Conservation (phyloP, 257 asterid species). For the Fraxinus excelsior region DNA sequence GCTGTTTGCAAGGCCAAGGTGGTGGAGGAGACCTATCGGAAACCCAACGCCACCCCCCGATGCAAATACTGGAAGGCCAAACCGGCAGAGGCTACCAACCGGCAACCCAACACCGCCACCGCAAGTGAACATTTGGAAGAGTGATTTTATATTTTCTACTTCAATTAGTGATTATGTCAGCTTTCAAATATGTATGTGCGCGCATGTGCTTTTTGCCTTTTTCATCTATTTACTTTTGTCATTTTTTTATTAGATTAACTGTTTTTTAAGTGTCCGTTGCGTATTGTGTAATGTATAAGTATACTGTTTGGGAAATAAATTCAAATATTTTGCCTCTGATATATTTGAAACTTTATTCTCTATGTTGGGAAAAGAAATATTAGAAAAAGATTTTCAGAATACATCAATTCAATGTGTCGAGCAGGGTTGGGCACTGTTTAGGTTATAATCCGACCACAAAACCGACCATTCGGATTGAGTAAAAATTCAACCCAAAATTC, state of each 20-base stretch:
- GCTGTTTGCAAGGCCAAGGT: constrained; percentile 17
- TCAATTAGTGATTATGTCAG: not conserved
- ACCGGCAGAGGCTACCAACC: constrained; percentile 6
- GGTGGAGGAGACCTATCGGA: constrained; percentile 19
- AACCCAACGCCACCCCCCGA: not conserved
- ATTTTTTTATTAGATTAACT: not conserved
- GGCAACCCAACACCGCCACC: not conserved
- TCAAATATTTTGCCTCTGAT: not conserved
- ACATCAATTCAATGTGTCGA: too few species aligned
- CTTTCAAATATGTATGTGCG: not conserved
- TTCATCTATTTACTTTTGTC: not conserved
- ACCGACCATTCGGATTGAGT: too few species aligned
- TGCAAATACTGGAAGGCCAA: constrained; percentile 16
- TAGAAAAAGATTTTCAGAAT: too few species aligned
- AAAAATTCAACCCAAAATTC: too few species aligned
- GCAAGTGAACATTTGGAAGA: not conserved
- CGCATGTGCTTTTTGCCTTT: too few species aligned
- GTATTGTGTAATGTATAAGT: not conserved
- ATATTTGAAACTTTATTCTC: not conserved
- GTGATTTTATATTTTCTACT: not conserved
- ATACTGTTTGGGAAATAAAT: not conserved
- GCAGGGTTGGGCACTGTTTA: too few species aligned
- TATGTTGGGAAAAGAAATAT: not conserved
- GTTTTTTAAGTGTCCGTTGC: not conserved
- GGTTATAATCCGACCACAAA: too few species aligned